Evolutionary conservation across 805 yeast species (phyloP).

Genomic region (Wickerhamiella lipophila): DNA sequence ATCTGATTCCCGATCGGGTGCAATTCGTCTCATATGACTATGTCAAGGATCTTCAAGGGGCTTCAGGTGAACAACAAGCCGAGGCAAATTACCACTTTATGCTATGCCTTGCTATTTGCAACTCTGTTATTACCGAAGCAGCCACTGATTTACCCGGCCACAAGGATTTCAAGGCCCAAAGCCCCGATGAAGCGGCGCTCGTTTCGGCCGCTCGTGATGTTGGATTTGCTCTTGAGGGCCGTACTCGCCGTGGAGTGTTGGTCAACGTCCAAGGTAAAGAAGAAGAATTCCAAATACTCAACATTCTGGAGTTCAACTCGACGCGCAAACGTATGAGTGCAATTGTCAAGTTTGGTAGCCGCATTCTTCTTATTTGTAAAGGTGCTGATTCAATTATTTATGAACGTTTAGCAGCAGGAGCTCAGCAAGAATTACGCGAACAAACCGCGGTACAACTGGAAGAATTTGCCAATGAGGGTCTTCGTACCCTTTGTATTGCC

Average conservation of each 20-base stretch:
- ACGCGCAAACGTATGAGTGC: slow-evolving; percentile 72
- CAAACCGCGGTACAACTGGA: slow-evolving; percentile 61
- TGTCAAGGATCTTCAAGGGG: slow-evolving; percentile 40
- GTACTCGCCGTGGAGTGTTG: slow-evolving; percentile 41
- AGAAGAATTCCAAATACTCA: slow-evolving; percentile 41
- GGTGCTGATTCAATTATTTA: slow-evolving; percentile 77
- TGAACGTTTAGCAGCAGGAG: slow-evolving; percentile 33
- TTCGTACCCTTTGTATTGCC: slow-evolving; percentile 68
- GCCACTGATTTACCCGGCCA: slow-evolving; percentile 26
- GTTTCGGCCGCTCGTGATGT: slow-evolving; percentile 68
- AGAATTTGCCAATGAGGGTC: slow-evolving; percentile 66
- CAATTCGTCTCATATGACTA: slow-evolving; percentile 58
- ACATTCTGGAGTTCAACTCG: slow-evolving; percentile 57
- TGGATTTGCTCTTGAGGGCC: slow-evolving; percentile 52
- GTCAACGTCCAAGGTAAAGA: slow-evolving; percentile 37
- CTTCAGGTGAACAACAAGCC: slow-evolving; percentile 35
- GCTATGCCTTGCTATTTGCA: slow-evolving; percentile 62
- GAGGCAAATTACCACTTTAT: slow-evolving; percentile 46
- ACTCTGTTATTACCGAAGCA: slow-evolving; percentile 61
- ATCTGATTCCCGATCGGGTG: slow-evolving; percentile 40
- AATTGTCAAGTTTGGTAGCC: slow-evolving; percentile 36
- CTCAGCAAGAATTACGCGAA: slow-evolving; percentile 36
- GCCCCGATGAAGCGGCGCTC: slow-evolving; percentile 76
- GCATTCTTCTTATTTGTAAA: slow-evolving; percentile 44
- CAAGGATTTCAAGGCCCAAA: slow-evolving; percentile 61